Percentiles rank a stretch among this genome's conserved stretches.
Conservation (phyloP, 331 rosid genomes). For the Ulmus americana region DNA sequence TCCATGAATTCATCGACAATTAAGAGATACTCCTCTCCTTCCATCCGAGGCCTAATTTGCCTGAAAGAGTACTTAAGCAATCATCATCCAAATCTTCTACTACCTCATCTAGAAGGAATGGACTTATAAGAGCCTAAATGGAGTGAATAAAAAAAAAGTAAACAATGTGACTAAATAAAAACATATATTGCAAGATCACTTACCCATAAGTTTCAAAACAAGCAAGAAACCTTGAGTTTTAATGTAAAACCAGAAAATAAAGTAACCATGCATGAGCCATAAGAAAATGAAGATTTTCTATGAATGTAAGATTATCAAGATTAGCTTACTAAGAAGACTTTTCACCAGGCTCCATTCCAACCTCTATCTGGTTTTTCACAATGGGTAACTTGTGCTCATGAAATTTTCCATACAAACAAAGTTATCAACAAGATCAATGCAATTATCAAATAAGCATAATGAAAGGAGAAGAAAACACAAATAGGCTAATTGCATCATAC, state of each 20-base stretch:
- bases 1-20: slow-evolving; percentile 97
- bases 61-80: slow-evolving; percentile 28
- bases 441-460: not conserved
- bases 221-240: not conserved
- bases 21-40: slow-evolving; percentile 89
- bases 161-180: not conserved
- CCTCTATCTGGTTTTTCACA: not conserved
- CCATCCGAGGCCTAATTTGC: slow-evolving; percentile 78
- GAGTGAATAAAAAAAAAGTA: slow-evolving; percentile 3
- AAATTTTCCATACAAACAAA: not conserved
- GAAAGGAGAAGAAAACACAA: too few species aligned
- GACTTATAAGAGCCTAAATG: slow-evolving; percentile 76
- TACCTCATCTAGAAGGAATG: slow-evolving; percentile 72
- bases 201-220: not conserved
- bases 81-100: slow-evolving; percentile 38
- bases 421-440: not conserved
- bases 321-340: not conserved
- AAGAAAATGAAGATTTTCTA: not conserved
- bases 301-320: too few species aligned
- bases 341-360: not conserved
- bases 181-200: not conserved
- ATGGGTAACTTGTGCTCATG: not conserved
- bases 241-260: not conserved
- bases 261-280: not conserved
- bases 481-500: not conserved